Base-by-base conservation (phyloP, 805 yeast species). In the Wickerhamomyces chambardii region DNA sequence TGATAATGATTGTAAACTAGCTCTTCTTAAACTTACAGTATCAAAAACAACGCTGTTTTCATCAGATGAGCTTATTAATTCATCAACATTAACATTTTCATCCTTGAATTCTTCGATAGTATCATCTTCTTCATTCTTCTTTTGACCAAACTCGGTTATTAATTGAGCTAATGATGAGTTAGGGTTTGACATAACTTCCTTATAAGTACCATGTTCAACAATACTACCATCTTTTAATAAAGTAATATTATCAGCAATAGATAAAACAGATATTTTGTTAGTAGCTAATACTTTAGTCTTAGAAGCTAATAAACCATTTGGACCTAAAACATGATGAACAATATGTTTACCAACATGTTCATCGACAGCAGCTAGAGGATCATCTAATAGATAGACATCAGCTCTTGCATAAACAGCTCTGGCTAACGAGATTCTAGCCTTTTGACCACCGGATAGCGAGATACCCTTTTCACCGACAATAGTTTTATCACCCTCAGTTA, bases 251-350 rank as follows among this genome's bases (percentile, higher is more conserved):
- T 77, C 70, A 3, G 97, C 94, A 44, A 77, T 75, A 36, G 81
- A 71, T 48, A 89, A 68, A 14, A 86, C 95, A 34, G 84, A 73
- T 42, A 90, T 80, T 38, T 84, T 80, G 61, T 89, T 89, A 9
- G 97, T 89, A 14, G 95, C 89, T 53, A 89, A 66, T 25, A 89
- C 64, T 46, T 75, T 79, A 44, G 92, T 74, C 59, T 85, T 86
- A 21, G 83, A 51, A 29, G 74, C 72, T 46, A 89, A 63, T 44
- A 89, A 64, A 41, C 97, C 97, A 24, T 71, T 61, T 14, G 85
- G 75, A 16, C 96, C 94, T 37, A 89, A 65, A 16, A 89, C 95
- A 50, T 83, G 78, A 45, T 78, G 79, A 45, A 84, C 78, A 48
- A 92, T 66, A 51, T 86, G 95, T 40, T 63, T 68, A 31, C 80